phyloP scores from a whole-genome alignment of 1,284 basidiomycete genomes.

The Trichosporon faecale region DNA sequence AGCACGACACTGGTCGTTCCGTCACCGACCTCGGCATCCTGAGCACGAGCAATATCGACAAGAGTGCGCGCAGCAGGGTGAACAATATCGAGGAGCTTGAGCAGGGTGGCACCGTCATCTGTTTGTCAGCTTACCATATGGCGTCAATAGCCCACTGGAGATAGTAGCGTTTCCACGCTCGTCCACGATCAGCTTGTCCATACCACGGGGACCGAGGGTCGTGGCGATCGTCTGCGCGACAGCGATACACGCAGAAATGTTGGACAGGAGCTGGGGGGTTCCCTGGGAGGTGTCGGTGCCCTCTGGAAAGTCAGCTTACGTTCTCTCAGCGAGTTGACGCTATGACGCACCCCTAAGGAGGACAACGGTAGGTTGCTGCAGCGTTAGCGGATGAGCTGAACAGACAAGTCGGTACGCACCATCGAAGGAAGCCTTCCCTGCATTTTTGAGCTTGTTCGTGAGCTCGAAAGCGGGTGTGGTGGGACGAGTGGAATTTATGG shows the following conservation, averaged over 20 bases:
- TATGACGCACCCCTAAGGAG: constrained; percentile 63
- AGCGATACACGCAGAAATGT: constrained; percentile 92
- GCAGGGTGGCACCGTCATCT: constrained; percentile 94
- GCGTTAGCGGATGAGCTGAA: constrained; percentile 22
- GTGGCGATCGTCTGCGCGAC: constrained; percentile 85
- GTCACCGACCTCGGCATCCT: constrained; percentile 98
- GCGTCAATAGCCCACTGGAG: constrained; percentile 63
- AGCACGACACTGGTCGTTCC: constrained; percentile 96
- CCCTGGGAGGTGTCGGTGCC: constrained; percentile 97
- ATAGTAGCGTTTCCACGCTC: constrained; percentile 94
- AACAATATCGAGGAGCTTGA: constrained; percentile 94
- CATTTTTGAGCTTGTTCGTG: constrained; percentile 31
- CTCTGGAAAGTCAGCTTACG: constrained; percentile 55
- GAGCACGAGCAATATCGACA: constrained; percentile 95
- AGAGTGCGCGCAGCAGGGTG: constrained; percentile 95
- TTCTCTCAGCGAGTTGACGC: neutral
- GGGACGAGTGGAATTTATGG: constrained; percentile 12
- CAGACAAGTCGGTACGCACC: constrained; percentile 29
- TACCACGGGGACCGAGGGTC: constrained; percentile 95
- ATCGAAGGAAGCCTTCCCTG: constrained; percentile 51
- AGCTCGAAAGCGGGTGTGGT: constrained; percentile 11
- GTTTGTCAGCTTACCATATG: constrained; percentile 16
- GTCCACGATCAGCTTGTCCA: constrained; percentile 93
- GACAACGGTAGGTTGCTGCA: constrained; percentile 88
- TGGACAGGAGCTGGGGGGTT: constrained; percentile 87